Evolutionary conservation across 768 basidiomycete genomes (phyloP).

Genomic region (Amanita jacksonii): DNA sequence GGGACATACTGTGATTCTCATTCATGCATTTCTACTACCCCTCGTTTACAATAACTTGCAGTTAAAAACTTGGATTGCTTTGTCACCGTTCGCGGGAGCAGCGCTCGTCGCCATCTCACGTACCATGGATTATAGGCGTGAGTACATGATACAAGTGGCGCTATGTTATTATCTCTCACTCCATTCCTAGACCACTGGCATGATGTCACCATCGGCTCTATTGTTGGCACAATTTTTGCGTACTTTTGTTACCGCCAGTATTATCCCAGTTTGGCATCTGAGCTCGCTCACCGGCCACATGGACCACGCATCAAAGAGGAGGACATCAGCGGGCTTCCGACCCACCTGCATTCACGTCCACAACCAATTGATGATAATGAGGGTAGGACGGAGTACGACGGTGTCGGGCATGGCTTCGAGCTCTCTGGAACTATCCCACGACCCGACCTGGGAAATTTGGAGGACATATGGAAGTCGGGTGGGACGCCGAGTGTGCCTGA

Average conservation of each 20-base stretch:
- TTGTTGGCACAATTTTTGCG: slow-evolving; percentile 63
- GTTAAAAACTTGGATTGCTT: slow-evolving; percentile 77
- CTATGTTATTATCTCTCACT: slow-evolving; percentile 8
- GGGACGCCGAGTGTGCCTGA: slow-evolving; percentile 10
- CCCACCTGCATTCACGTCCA: slow-evolving; percentile 13
- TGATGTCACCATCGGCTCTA: slow-evolving; percentile 74
- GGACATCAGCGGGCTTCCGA: slow-evolving; percentile 33
- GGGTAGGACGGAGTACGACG: slow-evolving; percentile 8
- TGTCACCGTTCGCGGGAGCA: slow-evolving; percentile 71
- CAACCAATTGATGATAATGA: slow-evolving; percentile 9
- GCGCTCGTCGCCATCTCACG: slow-evolving; percentile 74
- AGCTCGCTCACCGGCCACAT: slow-evolving; percentile 59
- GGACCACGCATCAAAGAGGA: slow-evolving; percentile 52
- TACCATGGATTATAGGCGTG: slow-evolving; percentile 88
- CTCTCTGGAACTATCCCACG: slow-evolving; percentile 18
- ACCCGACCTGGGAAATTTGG: slow-evolving; percentile 17
- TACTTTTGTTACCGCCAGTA: slow-evolving; percentile 80
- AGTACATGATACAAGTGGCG: slow-evolving; percentile 17
- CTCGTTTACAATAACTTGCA: slow-evolving; percentile 17
- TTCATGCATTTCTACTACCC: neutral
- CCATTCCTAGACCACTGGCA: slow-evolving; percentile 72
- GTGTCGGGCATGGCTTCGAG: slow-evolving; percentile 17
- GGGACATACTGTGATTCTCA: slow-evolving; percentile 52
- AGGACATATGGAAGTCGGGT: slow-evolving; percentile 27
- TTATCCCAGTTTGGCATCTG: slow-evolving; percentile 62